Percentiles rank a stretch among this genome's conserved stretches.
Evolutionary conservation across 2,329 filamentous ascomycete genomes (phyloP).

Genomic region (Trichoderma hamatum): DNA sequence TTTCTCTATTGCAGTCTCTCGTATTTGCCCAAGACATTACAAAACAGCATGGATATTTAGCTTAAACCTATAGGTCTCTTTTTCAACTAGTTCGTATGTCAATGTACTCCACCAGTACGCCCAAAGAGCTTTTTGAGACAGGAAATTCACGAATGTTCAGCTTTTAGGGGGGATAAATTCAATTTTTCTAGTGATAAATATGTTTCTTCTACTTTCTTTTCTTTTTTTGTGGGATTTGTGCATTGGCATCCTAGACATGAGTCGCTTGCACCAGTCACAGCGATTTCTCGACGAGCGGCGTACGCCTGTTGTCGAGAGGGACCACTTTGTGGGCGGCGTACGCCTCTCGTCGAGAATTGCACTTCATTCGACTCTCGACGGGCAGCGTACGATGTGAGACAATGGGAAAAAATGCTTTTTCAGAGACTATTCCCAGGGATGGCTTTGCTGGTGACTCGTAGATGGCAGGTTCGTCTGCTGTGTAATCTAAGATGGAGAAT

Average conservation of each 20-base stretch:
- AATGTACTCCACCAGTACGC: background rate
- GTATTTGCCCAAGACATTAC: background rate
- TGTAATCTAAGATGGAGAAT: background rate
- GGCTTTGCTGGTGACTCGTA: background rate
- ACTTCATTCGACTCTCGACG: background rate
- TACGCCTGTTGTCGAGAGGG: slow-evolving; percentile 19
- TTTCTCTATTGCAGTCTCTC: background rate
- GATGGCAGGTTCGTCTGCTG: background rate
- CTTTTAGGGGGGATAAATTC: background rate
- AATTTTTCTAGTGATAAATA: background rate
- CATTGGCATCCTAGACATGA: background rate
- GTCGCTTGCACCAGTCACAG: background rate
- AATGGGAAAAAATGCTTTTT: background rate
- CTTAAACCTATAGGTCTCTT: background rate
- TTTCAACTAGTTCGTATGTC: background rate
- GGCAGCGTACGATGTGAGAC: background rate
- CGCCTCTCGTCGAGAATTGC: background rate
- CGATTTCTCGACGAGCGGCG: slow-evolving; percentile 3
- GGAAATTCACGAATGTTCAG: background rate
- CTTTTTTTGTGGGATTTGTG: background rate
- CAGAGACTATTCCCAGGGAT: background rate
- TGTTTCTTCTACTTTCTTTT: background rate
- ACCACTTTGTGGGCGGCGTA: background rate
- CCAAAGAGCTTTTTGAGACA: background rate
- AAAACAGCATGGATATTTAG: background rate